Conservation (phyloP, 2,329 filamentous ascomycete species). For the Pezicula rhizophila region DNA sequence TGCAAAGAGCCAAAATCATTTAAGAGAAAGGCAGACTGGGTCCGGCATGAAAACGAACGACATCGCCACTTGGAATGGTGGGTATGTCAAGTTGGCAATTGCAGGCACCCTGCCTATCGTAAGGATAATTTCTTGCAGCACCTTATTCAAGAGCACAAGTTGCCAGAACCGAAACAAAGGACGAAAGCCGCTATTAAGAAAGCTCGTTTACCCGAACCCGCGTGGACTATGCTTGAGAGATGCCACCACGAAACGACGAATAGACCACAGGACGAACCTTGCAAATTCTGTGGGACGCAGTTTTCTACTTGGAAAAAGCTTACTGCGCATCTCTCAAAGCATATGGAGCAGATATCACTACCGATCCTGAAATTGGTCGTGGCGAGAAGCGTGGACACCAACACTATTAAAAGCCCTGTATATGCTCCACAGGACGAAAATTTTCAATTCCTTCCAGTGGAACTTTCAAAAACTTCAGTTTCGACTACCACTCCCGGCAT, state of each 20-base stretch:
- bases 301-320: conserved; percentile 88
- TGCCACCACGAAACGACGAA: conserved; percentile 66
- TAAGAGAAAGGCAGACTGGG: conserved; percentile 94
- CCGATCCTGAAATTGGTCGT: conserved; percentile 63
- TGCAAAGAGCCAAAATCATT: conserved; percentile 86
- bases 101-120: conserved; percentile 74
- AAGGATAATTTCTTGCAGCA: conserved; percentile 93
- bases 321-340: conserved; percentile 86
- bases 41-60: conserved; percentile 86
- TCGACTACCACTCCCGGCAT: too few species aligned
- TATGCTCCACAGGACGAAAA: too few species aligned
- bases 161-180: conserved; percentile 74
- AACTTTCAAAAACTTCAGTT: too few species aligned
- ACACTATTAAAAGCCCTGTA: conserved; percentile 63
- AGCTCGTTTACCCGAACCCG: conserved; percentile 51
- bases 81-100: conserved; percentile 77
- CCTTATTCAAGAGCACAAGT: conserved; percentile 85
- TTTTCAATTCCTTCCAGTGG: too few species aligned
- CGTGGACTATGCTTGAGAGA: conserved; percentile 71
- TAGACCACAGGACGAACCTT: conserved; percentile 69
- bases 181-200: conserved; percentile 63
- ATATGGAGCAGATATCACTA: conserved; percentile 88
- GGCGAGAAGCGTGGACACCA: conserved; percentile 45
- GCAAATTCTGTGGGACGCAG: conserved; percentile 77
- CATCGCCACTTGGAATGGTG: conserved; percentile 89